Base-by-base conservation (phyloP, 2,329 filamentous ascomycete species). In the Shiraia sp. region DNA sequence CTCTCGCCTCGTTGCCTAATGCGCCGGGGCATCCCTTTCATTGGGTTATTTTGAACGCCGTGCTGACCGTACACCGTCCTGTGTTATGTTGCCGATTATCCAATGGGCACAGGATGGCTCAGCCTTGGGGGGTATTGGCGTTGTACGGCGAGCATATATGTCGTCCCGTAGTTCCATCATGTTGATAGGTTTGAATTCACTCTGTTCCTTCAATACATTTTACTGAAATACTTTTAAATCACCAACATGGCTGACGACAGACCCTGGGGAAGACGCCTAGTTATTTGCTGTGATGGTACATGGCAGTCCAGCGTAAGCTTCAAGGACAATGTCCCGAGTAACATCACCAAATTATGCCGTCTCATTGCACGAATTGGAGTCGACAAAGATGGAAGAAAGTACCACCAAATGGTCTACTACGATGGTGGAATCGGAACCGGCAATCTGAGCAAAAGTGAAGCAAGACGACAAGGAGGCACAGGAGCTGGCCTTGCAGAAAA, bases 401-500 rank as follows among this genome's bases (percentile, higher is more conserved):
- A 59, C 42, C 63, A 68, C 13, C 66, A 69, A 29, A 46, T 69
- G 3, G 64, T 69, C 23, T 69, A 68, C 45, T 69, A 69, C 39
- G 66, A 69, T 23, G 47, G 58, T 25, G 66, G 66, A 2, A 48
- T 69, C 23, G 66, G 66, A 5, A 67, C 66, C 10, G 66, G 66
- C 12, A 51, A 60, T 19, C 37, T 68, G 2, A 59, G 58, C 13
- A 45, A 34, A 15, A 48, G 40, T 5, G 66, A 69, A 24, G 26
- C 38, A 3, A 47, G 23, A n/a, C 50, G 61, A 24, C 66, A 69
- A 45, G 73, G 73, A 7, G 67, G 66, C n/a, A 70, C 67, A 8
- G 73, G 72, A 7, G 66, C 69, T 31, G 74, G 75, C 2, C 61
- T 78, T 2, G 63, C 65, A 2, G 73, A 76, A 26, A 75, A 77